A percentile compares a stretch with the other conserved stretches of the same genome.
Evolutionary conservation across 768 basidiomycete species (phyloP).

Genomic region (Xerocomellus dryophilus): DNA sequence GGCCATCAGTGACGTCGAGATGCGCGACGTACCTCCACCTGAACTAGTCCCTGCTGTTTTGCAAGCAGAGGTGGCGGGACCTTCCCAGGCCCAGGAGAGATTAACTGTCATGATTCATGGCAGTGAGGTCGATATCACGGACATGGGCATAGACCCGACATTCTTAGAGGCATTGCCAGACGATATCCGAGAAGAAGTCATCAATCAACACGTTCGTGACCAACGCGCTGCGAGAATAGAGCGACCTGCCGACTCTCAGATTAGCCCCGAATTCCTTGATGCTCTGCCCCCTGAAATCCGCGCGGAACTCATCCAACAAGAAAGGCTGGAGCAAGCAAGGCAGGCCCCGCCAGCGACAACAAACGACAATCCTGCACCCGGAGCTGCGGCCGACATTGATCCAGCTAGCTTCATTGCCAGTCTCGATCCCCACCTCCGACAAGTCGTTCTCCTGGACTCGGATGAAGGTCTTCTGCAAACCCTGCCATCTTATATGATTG

Average conservation of each 20-base stretch:
- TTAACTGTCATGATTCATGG: slow-evolving; percentile 91
- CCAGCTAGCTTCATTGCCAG: slow-evolving; percentile 89
- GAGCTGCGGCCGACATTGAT: slow-evolving; percentile 70
- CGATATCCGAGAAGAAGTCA: slow-evolving; percentile 97
- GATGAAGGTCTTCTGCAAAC: slow-evolving; percentile 82
- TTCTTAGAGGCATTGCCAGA: slow-evolving; percentile 98
- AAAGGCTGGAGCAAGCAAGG: slow-evolving; percentile 78
- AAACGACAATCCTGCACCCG: slow-evolving; percentile 30
- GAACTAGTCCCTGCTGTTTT: slow-evolving; percentile 20
- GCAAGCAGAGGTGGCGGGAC: slow-evolving; percentile 21
- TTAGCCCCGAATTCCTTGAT: slow-evolving; percentile 93
- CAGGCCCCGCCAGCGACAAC: slow-evolving; percentile 37
- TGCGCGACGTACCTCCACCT: slow-evolving; percentile 39
- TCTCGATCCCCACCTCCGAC: slow-evolving; percentile 83
- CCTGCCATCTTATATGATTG: slow-evolving; percentile 81
- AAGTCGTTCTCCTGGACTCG: slow-evolving; percentile 87
- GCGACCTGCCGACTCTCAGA: slow-evolving; percentile 77
- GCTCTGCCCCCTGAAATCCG: slow-evolving; percentile 95
- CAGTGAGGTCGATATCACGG: slow-evolving; percentile 92
- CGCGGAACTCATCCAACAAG: slow-evolving; percentile 95
- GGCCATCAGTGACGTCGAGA: slow-evolving; percentile 44
- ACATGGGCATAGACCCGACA: slow-evolving; percentile 96
- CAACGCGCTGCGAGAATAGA: slow-evolving; percentile 76
- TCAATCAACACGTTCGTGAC: slow-evolving; percentile 96
- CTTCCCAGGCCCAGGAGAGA: slow-evolving; percentile 51